These are phyloP conservation scores for Trifolium subterraneum DNA, from an alignment of 306 rosid species.

Conservation along the genomic window DNA sequence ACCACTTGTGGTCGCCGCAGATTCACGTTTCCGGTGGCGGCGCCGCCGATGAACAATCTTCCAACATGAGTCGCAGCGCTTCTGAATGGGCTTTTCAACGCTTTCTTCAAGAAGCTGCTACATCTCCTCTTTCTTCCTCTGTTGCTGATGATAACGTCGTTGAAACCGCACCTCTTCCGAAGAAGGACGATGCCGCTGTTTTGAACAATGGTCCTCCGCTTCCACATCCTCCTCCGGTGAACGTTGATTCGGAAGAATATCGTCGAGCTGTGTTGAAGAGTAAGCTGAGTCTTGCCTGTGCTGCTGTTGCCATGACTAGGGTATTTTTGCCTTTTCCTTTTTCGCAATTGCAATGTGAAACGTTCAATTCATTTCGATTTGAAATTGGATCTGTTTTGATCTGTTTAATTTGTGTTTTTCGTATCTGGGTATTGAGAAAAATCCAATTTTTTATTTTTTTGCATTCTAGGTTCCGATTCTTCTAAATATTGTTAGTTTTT, in stretches of 20 bases:
- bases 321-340: constrained; percentile 41
- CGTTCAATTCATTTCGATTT: not conserved
- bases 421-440: not conserved
- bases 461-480: not conserved
- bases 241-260: constrained; percentile 70
- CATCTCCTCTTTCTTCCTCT: constrained; percentile 52
- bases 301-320: constrained; percentile 87
- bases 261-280: constrained; percentile 86
- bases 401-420: not conserved
- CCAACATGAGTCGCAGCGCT: constrained; percentile 75
- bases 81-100: constrained; percentile 96
- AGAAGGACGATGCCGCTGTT: constrained; percentile 10
- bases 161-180: constrained; percentile 29
- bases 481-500: not conserved
- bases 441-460: not conserved
- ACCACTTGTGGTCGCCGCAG: constrained; percentile 70
- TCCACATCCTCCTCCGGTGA: constrained; percentile 43
- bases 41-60: constrained; percentile 40
- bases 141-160: constrained; percentile 42
- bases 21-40: constrained; percentile 6
- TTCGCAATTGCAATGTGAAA: not conserved
- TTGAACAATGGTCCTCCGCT: constrained; percentile 14
- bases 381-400: constrained; percentile 12
- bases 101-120: constrained; percentile 62
- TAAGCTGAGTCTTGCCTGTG: constrained; percentile 89